phyloP scores from a whole-genome alignment of 2,329 filamentous ascomycete species.

The Pseudogymnoascus pannorum region DNA sequence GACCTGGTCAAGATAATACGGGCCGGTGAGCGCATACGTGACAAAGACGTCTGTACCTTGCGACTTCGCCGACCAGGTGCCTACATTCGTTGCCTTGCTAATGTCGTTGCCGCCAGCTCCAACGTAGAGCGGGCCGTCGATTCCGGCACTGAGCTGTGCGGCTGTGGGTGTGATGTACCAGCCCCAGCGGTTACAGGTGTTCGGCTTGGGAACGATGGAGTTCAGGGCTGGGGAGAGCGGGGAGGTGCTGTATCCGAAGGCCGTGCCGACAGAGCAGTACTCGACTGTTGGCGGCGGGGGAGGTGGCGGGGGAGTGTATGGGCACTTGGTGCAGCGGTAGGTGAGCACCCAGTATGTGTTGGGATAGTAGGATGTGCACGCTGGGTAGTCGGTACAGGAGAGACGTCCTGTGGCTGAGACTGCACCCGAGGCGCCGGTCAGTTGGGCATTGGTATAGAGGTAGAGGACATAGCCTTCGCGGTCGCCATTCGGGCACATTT shows the following conservation, averaged over 20 bases:
- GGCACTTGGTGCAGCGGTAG: constrained; percentile 2
- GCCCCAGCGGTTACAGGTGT: constrained; percentile 10
- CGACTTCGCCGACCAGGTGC: neutral
- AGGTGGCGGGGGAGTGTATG: neutral
- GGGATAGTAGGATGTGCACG: neutral
- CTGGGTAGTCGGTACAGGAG: constrained; percentile 1
- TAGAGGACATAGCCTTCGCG: constrained; percentile 1
- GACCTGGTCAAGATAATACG: neutral
- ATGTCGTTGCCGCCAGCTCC: constrained; percentile 11
- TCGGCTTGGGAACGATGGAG: constrained; percentile 9
- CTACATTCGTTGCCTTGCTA: constrained; percentile 7
- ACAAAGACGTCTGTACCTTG: neutral
- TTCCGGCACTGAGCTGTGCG: neutral
- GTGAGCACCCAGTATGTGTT: constrained; percentile 3
- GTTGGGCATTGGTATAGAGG: neutral
- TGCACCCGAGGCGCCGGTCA: neutral
- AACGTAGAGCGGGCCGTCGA: constrained; percentile 9
- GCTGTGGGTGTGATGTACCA: constrained; percentile 8
- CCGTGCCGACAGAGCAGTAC: neutral
- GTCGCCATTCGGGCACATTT: neutral
- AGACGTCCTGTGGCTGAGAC: neutral
- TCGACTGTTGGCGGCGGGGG: neutral
- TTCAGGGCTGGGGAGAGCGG: neutral
- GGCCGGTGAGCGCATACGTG: constrained; percentile 2
- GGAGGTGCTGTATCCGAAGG: constrained; percentile 2